Evolutionary conservation across 2,329 filamentous ascomycete genomes (phyloP).

Genomic region (Epichloe uncinata): DNA sequence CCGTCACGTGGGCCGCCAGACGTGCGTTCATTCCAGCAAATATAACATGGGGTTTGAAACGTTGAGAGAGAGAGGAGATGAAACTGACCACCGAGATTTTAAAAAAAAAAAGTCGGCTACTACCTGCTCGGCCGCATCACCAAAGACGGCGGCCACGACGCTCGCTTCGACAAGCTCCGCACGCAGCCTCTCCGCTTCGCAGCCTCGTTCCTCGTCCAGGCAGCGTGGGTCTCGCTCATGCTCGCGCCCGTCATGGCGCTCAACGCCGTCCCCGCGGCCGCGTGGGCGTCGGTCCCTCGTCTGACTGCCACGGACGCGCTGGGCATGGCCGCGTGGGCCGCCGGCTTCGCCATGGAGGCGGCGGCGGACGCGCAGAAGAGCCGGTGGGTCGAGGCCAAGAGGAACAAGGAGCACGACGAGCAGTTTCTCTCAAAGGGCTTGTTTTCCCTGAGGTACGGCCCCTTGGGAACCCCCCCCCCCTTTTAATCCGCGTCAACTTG

Average conservation of each 20-base stretch:
- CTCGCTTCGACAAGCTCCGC: conserved; percentile 30
- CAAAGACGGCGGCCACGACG: conserved; percentile 46
- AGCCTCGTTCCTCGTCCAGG: conserved; percentile 37
- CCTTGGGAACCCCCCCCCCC: too few species aligned
- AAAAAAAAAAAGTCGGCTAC: conserved; percentile 39
- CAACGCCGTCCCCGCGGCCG: conserved; percentile 44
- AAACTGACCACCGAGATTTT: conserved; percentile 14
- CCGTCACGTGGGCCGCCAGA: conserved; percentile 44
- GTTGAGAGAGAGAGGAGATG: background rate
- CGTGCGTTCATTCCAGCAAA: conserved; percentile 25
- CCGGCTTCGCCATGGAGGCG: conserved; percentile 47
- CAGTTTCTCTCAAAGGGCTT: conserved; percentile 51
- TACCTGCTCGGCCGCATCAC: conserved; percentile 52
- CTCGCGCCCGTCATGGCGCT: conserved; percentile 50
- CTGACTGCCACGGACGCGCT: conserved; percentile 39
- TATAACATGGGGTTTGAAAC: too few species aligned
- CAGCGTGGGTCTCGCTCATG: conserved; percentile 55
- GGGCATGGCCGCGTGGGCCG: conserved; percentile 42
- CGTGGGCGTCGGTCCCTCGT: conserved; percentile 31
- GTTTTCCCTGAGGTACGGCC: conserved; percentile 36
- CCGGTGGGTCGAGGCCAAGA: conserved; percentile 46
- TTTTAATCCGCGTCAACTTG: too few species aligned
- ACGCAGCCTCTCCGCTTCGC: conserved; percentile 22
- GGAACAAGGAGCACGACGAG: conserved; percentile 52
- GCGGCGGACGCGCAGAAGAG: conserved; percentile 51